phyloP scores from a whole-genome alignment of 345 rosid species.

The Laguncularia racemosa region DNA sequence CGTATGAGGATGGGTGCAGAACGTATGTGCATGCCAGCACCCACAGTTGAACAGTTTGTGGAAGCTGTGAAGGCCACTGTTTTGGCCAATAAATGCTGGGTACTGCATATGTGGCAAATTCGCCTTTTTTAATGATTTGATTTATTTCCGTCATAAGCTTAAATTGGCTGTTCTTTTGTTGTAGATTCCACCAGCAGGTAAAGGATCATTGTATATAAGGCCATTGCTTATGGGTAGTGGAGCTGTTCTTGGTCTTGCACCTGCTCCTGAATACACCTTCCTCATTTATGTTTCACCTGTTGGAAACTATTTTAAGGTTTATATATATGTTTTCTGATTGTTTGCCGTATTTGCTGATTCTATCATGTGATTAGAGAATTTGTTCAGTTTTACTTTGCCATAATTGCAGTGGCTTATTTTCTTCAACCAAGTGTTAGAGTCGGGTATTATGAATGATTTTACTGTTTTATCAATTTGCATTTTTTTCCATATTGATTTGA shows the following conservation, averaged over 20 bases:
- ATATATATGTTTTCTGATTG: slow-evolving; percentile 1
- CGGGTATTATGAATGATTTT: not conserved
- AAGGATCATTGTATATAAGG: slow-evolving; percentile 85
- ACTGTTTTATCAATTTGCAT: no score
- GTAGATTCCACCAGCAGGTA: slow-evolving; percentile 89
- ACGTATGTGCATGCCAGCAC: slow-evolving; percentile 95
- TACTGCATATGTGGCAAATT: slow-evolving; percentile 13
- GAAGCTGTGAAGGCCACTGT: slow-evolving; percentile 82
- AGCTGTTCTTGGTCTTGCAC: slow-evolving; percentile 97
- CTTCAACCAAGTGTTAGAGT: not conserved
- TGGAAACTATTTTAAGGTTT: slow-evolving; percentile 94
- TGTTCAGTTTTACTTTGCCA: no score
- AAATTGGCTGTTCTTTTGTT: slow-evolving; percentile 13
- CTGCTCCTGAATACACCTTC: slow-evolving; percentile 94
- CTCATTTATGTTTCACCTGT: slow-evolving; percentile 89
- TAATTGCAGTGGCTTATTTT: not conserved
- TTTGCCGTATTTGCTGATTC: not conserved
- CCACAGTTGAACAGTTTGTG: slow-evolving; percentile 76
- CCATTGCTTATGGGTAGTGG: slow-evolving; percentile 97
- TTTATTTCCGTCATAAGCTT: slow-evolving; percentile 3
- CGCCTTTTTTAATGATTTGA: not conserved
- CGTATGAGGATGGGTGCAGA: slow-evolving; percentile 87
- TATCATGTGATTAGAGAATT: no score
- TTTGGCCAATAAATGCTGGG: slow-evolving; percentile 95
- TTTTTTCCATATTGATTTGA: no score